These are phyloP conservation scores for Scedosporium apiospermum DNA, from an alignment of 2,329 filamentous ascomycete species.

Conservation along the genomic window DNA sequence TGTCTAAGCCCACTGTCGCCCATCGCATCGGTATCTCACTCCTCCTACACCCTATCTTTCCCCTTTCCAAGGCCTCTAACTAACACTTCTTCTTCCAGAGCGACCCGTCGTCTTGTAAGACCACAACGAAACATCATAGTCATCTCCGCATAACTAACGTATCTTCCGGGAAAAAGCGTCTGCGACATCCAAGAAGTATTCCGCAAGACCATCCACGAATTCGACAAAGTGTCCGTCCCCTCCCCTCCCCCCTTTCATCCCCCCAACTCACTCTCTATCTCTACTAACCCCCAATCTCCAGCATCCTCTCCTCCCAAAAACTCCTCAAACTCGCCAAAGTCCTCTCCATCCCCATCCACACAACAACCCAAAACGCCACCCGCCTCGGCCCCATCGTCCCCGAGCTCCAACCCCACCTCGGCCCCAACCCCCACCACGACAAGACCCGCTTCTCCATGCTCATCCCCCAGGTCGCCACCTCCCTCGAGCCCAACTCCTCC, in stretches of 20 bases:
- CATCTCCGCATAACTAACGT: neutral
- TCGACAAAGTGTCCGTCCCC: conserved; percentile 60
- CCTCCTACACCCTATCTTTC: neutral
- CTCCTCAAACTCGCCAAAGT: conserved; percentile 54
- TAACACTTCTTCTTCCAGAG: conserved; percentile 16
- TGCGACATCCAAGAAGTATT: conserved; percentile 97
- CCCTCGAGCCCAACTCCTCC: conserved; percentile 26
- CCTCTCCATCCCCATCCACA: conserved; percentile 68
- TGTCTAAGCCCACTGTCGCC: neutral
- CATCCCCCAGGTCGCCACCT: conserved; percentile 52
- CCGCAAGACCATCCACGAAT: conserved; percentile 71
- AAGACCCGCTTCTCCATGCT: conserved; percentile 90
- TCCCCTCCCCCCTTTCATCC: neutral
- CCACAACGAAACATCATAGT: too few species aligned
- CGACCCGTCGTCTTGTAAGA: conserved; percentile 42
- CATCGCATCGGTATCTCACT: neutral
- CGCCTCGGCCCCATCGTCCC: conserved; percentile 73
- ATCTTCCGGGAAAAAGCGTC: conserved; percentile 44
- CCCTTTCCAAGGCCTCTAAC: neutral
- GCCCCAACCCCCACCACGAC: conserved; percentile 48
- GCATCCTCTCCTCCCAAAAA: conserved; percentile 58
- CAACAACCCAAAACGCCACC: conserved; percentile 74
- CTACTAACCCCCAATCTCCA: conserved; percentile 19
- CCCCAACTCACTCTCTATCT: neutral
- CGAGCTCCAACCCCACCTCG: conserved; percentile 51